Evolutionary conservation across 192 early-diverging fungal genomes (phyloP), one percentile per base, ranked within the genome.

Genomic region (Umbelopsis vinacea): DNA sequence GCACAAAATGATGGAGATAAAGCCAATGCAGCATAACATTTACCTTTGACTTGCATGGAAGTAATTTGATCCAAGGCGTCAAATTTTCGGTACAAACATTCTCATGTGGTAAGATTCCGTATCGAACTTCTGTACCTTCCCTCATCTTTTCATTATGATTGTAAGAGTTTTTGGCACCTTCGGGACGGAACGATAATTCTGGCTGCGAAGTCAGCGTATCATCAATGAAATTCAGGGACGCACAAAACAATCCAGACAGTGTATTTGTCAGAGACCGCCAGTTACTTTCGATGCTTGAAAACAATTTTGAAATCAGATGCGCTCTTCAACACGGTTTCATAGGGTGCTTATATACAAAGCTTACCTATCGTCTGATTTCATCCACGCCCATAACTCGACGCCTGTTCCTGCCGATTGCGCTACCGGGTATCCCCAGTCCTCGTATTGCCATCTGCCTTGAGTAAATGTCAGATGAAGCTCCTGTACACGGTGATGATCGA

Each of bases 61-160:
- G 75, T 69, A 97, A 84, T 77, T 98, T 99, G 72, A 92, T 88
- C 96, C 96, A 99, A 10, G 96, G 96, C 9, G 98, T 97, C 79
- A 99, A 83, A 77, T 99, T 99, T 76, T 98, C 98, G 6, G 98
- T 99, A 72, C 98, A 99, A 10, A 96, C 94, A 73, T 90, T 91
- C 74, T 99, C 98, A 74, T 93, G 92, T 5, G 96, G 92, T 29
- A 99, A 84, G 15, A 87, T 81, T 1, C 91, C 92, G 53, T 95
- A 95, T 8, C 95, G 86, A 46, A 96, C 53, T 71, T 76, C 79
- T 3, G 67, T 54, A 57, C 70, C 40, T 12, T 53, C 54, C 26
- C 43, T 22, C 29, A 67, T 74, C 11, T n/a, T 67, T 63, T 48
- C 29, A 22, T 53, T 35, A 46, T 22, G 43, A 66, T n/a, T 8